Base-by-base conservation (phyloP, 2,329 filamentous ascomycete species). In the Madurella mycetomatis region DNA sequence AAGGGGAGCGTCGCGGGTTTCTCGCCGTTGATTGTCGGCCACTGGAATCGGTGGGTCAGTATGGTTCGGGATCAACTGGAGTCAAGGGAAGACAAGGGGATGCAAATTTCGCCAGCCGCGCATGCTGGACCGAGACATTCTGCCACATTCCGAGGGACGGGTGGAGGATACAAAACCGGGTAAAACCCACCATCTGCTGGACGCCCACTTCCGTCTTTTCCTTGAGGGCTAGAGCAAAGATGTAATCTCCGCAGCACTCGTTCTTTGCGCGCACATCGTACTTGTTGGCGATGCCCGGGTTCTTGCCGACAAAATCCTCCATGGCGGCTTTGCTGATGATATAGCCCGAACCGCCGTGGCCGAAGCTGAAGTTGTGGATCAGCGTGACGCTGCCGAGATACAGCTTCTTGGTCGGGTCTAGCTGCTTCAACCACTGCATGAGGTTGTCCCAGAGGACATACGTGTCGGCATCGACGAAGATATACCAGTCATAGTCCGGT, bases 401-500 rank as follows among this genome's bases (percentile, higher is more conserved):
- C 39, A 73, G 67, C 42, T 71, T 69, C 50, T 76, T 69, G 2
- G 56, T 62, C 1, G 74, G 69, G 57, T 81, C 69, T 15, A 81
- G 63, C 30, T 60, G 66, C 41, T 66, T 61, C 42, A 83, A 66
- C 75, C 77, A 82, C 39, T 73, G 66, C 32, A 76, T 68, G 19
- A 83, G 62, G 50, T 77, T 81, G 13, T 74, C 69, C 76, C 79
- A 80, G 41, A 80, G 67, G 11, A 83, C 72, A 60, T 83, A 83
- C 9, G 79, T 80, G 64, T 83, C 81, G 47, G 79, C 78, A 50
- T 84, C 81, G 57, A 83, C 72, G 58, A 81, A 83, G 13, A 84
- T 64, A 62, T 82, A 84, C 81, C 81, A 84, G 59, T 82, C 77
- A 53, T 76, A 76, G 53, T 72, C 63, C 9, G 80, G 80, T 9